Base-by-base conservation (phyloP, 2,329 filamentous ascomycete species). In the Coleophoma cylindrospora region DNA sequence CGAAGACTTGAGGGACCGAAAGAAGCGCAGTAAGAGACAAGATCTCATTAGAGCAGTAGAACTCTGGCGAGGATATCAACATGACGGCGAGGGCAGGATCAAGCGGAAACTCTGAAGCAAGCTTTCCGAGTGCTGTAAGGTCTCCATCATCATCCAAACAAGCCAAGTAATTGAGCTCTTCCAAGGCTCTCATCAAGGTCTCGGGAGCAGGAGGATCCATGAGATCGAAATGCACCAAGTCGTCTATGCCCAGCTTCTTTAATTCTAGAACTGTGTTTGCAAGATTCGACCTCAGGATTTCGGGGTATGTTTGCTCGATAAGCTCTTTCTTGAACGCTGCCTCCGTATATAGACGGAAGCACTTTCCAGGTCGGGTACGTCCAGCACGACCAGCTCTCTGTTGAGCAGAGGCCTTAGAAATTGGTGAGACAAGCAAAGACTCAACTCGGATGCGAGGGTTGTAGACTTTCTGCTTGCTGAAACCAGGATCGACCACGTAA, bases 401-500 rank as follows among this genome's bases (percentile, higher is more conserved):
- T 68, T 96, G 90, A 10, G 95, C 94, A 1, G 94, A 97, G 21
- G 94, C 94, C 69, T 96, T 97, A 52, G 91, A 97, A 60, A 99
- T 97, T 19, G 94, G 91, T 3, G 94, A 96, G 5, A 99, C 92
- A n/a, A 99, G 77, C 8, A 99, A 79, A 1, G 94, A 97, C 71
- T 99, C 94, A 57, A 99, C 91, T 68, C 94, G 85, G 61, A 96
- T 95, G 54, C 94, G 85, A 19, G 94, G 92, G 69, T 99, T 97
- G 76, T 97, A 99, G 55, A 97, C 94, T 72, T 97, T 99, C 65
- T 99, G 94, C 74, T 99, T 99, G 74, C 91, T 96, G 75, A 99
- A 99, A 34, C 94, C 94, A 2, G 94, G 92, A 64, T 99, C 94
- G n/a, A 99, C 92, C 34, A 99, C 94, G 64, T 96, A 99, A 34